Percentiles rank a stretch among this genome's conserved stretches.
Conservation (phyloP, 2,329 filamentous ascomycete genomes). For the Venturia aucupariae region DNA sequence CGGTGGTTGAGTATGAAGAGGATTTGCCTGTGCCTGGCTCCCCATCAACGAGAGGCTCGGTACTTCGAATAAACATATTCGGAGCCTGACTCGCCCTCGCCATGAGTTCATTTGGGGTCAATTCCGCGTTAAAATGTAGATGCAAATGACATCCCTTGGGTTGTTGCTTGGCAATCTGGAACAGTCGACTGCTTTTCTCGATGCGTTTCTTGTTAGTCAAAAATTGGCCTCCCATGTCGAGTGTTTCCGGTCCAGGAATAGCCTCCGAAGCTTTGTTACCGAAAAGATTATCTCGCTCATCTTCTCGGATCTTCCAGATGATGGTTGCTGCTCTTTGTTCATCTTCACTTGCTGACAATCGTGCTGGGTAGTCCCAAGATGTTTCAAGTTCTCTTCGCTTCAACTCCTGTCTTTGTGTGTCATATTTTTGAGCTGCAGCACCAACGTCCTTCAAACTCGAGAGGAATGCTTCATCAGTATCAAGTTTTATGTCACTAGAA, state of each 20-base stretch:
- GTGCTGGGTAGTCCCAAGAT: constrained; percentile 9
- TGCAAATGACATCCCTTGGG: constrained; percentile 68
- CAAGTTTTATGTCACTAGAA: not conserved
- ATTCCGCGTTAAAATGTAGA: constrained; percentile 69
- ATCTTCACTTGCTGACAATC: not conserved
- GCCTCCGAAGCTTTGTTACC: constrained; percentile 35
- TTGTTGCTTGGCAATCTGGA: constrained; percentile 47
- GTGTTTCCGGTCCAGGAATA: constrained; percentile 28
- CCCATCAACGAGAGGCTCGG: constrained; percentile 35
- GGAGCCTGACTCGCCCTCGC: constrained; percentile 43
- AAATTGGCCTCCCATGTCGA: constrained; percentile 41
- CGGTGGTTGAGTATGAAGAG: constrained; percentile 30
- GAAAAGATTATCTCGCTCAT: constrained; percentile 32
- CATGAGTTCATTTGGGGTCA: constrained; percentile 53
- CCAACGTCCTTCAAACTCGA: not conserved
- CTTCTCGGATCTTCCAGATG: constrained; percentile 31
- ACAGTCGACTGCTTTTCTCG: constrained; percentile 45
- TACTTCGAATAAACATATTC: constrained; percentile 63
- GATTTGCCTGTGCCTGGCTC: constrained; percentile 34
- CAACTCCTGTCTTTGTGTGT: not conserved
- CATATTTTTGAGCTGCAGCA: not conserved
- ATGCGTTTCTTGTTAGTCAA: constrained; percentile 36
- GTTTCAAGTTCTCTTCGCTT: not conserved
- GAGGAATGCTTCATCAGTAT: not conserved
- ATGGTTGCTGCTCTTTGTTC: constrained; percentile 25